phyloP scores from a whole-genome alignment of 257 asterid species.

The Prunella vulgaris region DNA sequence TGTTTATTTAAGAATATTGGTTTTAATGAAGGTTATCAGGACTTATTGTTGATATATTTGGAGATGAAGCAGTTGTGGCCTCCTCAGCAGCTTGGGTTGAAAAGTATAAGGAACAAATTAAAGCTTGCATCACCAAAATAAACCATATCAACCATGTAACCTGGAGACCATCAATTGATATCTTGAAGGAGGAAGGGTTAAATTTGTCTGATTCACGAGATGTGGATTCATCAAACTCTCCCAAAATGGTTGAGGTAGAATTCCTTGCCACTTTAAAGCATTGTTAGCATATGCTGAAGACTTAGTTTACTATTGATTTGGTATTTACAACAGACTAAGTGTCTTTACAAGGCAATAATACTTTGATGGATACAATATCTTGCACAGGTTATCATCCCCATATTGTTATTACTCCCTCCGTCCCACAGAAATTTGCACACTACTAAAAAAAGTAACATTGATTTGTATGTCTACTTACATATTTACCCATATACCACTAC shows the following conservation, averaged over 20 bases:
- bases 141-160: constrained; percentile 51
- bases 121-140: constrained; percentile 41
- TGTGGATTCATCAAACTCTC: constrained; percentile 36
- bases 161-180: constrained; percentile 85
- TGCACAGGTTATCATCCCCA: neutral
- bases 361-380: neutral
- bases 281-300: too few relatives aligned
- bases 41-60: constrained; percentile 79
- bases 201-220: constrained; percentile 43
- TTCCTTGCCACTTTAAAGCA: constrained; percentile 9
- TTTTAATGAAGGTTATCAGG: constrained; percentile 76
- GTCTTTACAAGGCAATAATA: too few relatives aligned
- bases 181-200: constrained; percentile 93
- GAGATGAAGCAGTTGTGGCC: constrained; percentile 89
- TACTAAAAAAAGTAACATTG: too few relatives aligned
- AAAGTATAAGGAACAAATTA: constrained; percentile 71
- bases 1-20: neutral
- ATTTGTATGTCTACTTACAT: too few relatives aligned
- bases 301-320: neutral
- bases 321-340: too few relatives aligned
- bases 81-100: constrained; percentile 99
- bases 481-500: too few relatives aligned
- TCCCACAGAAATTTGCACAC: too few relatives aligned
- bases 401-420: neutral
- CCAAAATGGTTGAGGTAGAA: constrained; percentile 58